Evolutionary conservation across 2,329 filamentous ascomycete genomes (phyloP).

Genomic region (Fusarium armeniacum): DNA sequence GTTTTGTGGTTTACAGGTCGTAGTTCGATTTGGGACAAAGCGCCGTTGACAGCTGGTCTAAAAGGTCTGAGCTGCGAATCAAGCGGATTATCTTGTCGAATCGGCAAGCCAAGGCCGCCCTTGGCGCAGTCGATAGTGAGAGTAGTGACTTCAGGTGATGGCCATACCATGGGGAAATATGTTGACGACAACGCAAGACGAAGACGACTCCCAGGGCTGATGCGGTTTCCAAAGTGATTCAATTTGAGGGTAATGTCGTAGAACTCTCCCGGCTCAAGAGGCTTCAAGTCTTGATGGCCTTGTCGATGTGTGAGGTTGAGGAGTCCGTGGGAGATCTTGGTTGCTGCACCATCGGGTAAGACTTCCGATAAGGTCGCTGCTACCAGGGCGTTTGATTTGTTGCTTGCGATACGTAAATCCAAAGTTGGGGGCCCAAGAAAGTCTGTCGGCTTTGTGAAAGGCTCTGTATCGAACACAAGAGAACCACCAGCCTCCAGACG

Average conservation of each 20-base stretch:
- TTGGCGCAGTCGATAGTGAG: background rate
- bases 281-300: slow-evolving; percentile 3
- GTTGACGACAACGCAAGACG: slow-evolving; percentile 7
- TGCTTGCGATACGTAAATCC: background rate
- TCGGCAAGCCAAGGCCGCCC: too few species aligned
- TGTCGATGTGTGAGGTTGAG: slow-evolving; percentile 13
- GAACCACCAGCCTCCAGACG: slow-evolving; percentile 11
- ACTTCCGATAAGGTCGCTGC: slow-evolving; percentile 17
- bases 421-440: background rate
- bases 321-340: slow-evolving; percentile 8
- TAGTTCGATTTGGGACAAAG: too few species aligned
- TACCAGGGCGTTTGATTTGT: background rate
- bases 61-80: too few species aligned
- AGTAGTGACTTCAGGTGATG: slow-evolving; percentile 7
- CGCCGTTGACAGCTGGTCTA: too few species aligned
- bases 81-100: too few species aligned
- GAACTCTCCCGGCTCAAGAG: slow-evolving; percentile 4
- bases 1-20: too few species aligned
- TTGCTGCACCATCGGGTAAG: background rate
- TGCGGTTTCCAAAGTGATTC: slow-evolving; percentile 11
- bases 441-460: background rate
- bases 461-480: background rate
- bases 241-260: background rate
- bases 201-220: slow-evolving; percentile 1
- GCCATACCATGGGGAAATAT: slow-evolving; percentile 21